Percentiles rank a stretch among this genome's conserved stretches.
These are phyloP conservation scores for Aspergillus texensis DNA, from an alignment of 2,329 filamentous ascomycete genomes.

Conservation along the genomic window DNA sequence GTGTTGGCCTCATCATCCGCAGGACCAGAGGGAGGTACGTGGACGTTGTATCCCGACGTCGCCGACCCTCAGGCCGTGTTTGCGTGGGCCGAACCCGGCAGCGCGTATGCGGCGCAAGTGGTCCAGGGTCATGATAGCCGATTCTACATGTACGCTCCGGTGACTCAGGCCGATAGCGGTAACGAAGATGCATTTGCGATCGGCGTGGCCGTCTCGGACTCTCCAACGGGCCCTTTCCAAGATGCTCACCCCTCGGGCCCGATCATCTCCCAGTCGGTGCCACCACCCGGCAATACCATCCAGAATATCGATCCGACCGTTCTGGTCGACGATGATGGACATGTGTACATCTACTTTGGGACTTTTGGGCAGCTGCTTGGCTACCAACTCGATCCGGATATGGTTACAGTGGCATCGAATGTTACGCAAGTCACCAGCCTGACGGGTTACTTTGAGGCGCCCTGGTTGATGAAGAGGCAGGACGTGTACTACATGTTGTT, in stretches of 20 bases:
- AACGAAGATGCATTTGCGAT: constrained; percentile 6
- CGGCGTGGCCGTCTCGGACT: constrained; percentile 2
- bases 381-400: constrained; percentile 5
- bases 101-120: constrained; percentile 5
- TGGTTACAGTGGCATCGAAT: constrained; percentile 1
- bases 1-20: constrained; percentile 1
- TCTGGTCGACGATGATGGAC: constrained; percentile 5
- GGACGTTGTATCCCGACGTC: constrained; percentile 6
- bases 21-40: neutral
- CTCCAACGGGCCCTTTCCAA: neutral
- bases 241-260: constrained; percentile 6
- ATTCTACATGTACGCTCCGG: constrained; percentile 6
- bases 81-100: neutral
- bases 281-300: constrained; percentile 2
- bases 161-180: neutral
- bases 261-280: constrained; percentile 7
- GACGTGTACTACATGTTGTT: constrained; percentile 8
- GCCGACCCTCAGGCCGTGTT: neutral
- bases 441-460: constrained; percentile 8
- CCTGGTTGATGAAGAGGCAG: constrained; percentile 8
- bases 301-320: constrained; percentile 10
- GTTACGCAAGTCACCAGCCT: neutral
- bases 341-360: constrained; percentile 8
- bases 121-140: constrained; percentile 1
- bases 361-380: constrained; percentile 3